Conservation (phyloP, 108 stramenopile species). For the Skeletonema marinoi region DNA sequence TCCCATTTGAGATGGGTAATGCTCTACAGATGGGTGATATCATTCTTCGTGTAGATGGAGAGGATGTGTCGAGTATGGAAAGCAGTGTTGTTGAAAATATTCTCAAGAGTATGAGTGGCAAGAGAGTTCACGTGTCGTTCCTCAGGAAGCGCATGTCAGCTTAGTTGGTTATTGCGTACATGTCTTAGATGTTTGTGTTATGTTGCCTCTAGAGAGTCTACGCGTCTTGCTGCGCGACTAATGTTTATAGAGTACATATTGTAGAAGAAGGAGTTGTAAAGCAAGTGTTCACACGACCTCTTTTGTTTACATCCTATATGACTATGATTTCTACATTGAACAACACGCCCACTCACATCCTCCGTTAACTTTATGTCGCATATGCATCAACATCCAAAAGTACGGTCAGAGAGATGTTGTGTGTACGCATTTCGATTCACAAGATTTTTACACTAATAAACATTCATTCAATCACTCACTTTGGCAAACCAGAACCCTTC, state of each 20-base stretch:
- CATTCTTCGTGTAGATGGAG: conserved; percentile 24
- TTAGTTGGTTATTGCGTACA: background rate
- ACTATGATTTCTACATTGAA: too few relatives aligned
- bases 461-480: background rate
- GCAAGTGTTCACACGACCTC: background rate
- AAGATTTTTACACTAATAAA: background rate
- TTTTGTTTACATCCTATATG: too few relatives aligned
- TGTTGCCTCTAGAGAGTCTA: background rate
- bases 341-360: too few relatives aligned
- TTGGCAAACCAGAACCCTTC: background rate
- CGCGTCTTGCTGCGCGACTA: background rate
- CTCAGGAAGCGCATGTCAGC: conserved; percentile 17
- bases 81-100: conserved; percentile 6
- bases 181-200: background rate
- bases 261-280: background rate
- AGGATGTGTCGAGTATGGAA: conserved; percentile 21
- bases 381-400: background rate
- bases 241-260: background rate
- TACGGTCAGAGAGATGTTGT: background rate
- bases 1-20: background rate
- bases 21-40: conserved; percentile 24
- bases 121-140: conserved; percentile 13
- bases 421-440: background rate
- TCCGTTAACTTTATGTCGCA: too few relatives aligned
- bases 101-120: conserved; percentile 8